Evolutionary conservation across 2,329 filamentous ascomycete genomes (phyloP), one percentile per base, ranked within the genome.

Genomic region (Neonectria coccinea): DNA sequence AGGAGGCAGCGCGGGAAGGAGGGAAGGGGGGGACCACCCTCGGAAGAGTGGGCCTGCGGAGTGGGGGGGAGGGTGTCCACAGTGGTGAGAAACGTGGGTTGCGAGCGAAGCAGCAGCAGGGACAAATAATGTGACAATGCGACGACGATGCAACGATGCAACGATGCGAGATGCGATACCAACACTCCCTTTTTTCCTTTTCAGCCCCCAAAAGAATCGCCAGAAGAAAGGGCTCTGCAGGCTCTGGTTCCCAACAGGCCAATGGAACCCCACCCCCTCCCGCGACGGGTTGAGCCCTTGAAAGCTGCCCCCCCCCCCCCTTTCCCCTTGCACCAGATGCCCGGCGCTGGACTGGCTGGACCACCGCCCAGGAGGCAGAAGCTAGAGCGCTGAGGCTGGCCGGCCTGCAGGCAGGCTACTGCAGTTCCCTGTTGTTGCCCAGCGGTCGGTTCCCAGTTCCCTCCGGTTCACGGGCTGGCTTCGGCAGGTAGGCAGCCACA

Each of bases 241-340:
- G 36, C 36, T 39, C 36, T 39, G 14, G 5, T 8, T 39, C 36
- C 7, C 36, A 39, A 39, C 14, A 8, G 36, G 14, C 29, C 48
- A 51, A 51, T 33, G 16, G 39, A 25, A 33, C n/a, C 48, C 48
- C 29, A 20, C 48, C n/a, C 47, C 27, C n/a, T 39, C 36, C 36
- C 36, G 36, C 36, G 44, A 50, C 33, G 51, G 47, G 42, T 59
- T 51, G 44, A 36, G n/a, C 52, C 41, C 52, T 44, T 36, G 33
- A 36, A 36, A 36, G 33, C 33, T 16, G 16, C 27, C 27, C 27
- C 36, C 61, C 27, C 36, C 61, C 68, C 60, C 65, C 67, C 50
- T 66, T 71, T 67, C 66, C 68, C 66, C 57, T 71, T 70, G 64
- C 65, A 61, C 64, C 63, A 71, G 59, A 44, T 59, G 62, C 65